Conservation (phyloP, 2,329 filamentous ascomycete genomes). For the Trichoderma pleuroti region DNA sequence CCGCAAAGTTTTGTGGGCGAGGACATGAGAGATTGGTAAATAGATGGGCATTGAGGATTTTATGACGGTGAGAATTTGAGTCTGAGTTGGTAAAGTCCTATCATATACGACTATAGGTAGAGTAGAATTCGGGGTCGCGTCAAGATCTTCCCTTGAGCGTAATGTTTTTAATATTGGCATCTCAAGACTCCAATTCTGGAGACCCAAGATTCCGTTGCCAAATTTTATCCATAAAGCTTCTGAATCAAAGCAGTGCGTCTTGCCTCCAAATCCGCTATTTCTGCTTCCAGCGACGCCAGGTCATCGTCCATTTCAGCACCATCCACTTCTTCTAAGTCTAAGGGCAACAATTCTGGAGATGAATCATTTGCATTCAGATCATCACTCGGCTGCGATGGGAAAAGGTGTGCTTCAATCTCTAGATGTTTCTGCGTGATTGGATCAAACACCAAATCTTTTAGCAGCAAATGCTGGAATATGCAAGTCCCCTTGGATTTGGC, state of each 20-base stretch:
- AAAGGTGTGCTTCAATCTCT: not conserved
- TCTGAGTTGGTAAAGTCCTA: too few relatives aligned
- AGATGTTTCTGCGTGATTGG: conserved; percentile 2
- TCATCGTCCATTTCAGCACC: not conserved
- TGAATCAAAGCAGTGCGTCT: not conserved
- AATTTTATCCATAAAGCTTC: not conserved
- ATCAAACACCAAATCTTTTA: conserved; percentile 11
- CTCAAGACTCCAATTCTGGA: too few relatives aligned
- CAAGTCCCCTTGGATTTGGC: not conserved
- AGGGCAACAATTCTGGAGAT: not conserved
- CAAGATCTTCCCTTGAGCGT: too few relatives aligned
- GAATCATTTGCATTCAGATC: not conserved
- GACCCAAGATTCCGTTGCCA: too few relatives aligned
- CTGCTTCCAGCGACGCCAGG: not conserved
- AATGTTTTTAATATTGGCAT: too few relatives aligned
- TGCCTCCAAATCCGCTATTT: not conserved
- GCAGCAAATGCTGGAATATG: not conserved
- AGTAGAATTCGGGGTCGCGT: too few relatives aligned
- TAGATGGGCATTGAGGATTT: not conserved
- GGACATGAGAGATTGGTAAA: not conserved
- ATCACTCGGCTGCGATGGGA: not conserved
- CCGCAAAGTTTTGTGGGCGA: not conserved
- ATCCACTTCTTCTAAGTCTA: not conserved
- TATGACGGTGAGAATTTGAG: too few relatives aligned
- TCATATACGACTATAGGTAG: too few relatives aligned